Base-by-base conservation (phyloP, 2,329 filamentous ascomycete genomes). In the Bipolaris oryzae region DNA sequence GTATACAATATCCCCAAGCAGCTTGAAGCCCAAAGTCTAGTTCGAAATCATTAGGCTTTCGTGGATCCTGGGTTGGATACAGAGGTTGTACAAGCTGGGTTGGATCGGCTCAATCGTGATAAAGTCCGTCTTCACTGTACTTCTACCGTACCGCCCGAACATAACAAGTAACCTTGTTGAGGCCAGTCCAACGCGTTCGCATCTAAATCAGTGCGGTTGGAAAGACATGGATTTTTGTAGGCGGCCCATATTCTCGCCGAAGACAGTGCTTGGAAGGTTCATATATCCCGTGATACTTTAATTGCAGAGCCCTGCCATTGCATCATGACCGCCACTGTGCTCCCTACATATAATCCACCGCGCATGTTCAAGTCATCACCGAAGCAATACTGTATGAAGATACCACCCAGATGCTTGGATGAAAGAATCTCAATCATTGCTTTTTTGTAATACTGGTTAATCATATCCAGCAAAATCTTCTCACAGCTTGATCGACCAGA, bases 311-410 rank as follows among this genome's bases (percentile, higher is more conserved):
- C 37, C 33, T 48, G 16, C 13, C 33, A 25, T 33, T 48, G 44
- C 44, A 37, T 23, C 44, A 47, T 47, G 31, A 47, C n/a, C n/a
- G n/a, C n/a, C n/a, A n/a, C n/a, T n/a, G n/a, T 35, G 44, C 44
- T 47, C 28, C 44, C 35, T 33, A 48, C 45, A 48, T 48, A 7
- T 48, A 48, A 15, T 37, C 45, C 45, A 33, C 45, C 18, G 13
- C 34, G 18, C 33, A 48, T 37, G 33, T 38, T 15, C 45, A 38
- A 7, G n/a, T 33, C 20, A 48, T 48, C 33, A 18, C 38, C 5
- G 15, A 48, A 25, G 45, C 10, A 10, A 48, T 48, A 10, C 28
- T 48, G 9, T 33, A 48, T 38, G 45, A 48, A 10, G 33, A 48
- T 25, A 16, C 23, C 16, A 16, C 33, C 3, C 16, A 33, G 18